Conservation (phyloP, 441 rosid genomes). For the Erodium moschatum region DNA sequence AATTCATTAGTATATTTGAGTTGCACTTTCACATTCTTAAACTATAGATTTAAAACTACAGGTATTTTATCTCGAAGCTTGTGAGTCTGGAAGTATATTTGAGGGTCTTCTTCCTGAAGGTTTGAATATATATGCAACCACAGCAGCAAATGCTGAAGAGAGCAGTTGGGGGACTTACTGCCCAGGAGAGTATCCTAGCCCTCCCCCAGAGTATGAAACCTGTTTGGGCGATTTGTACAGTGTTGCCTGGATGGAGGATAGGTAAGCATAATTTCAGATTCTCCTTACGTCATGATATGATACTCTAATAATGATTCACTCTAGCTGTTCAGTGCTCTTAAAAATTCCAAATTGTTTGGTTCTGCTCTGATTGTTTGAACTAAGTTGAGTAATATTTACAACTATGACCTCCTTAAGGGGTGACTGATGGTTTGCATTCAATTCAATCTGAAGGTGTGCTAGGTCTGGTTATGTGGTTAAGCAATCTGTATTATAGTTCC, state of each 20-base stretch:
- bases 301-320: background rate
- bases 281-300: background rate
- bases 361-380: background rate
- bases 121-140: conserved; percentile 82
- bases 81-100: conserved; percentile 93
- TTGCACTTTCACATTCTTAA: conserved; percentile 8
- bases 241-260: conserved; percentile 22
- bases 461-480: too few species aligned
- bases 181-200: conserved; percentile 77
- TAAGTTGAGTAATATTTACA: background rate
- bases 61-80: conserved; percentile 95
- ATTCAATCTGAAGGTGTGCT: too few species aligned
- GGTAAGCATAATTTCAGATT: conserved; percentile 34
- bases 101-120: conserved; percentile 83
- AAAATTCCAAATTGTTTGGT: background rate
- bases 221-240: conserved; percentile 97
- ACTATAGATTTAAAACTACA: conserved; percentile 25
- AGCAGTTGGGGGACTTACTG: conserved; percentile 95
- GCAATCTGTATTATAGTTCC: too few species aligned
- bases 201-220: conserved; percentile 75
- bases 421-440: too few species aligned
- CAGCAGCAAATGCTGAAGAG: conserved; percentile 84
- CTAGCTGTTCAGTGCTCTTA: background rate
- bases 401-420: too few species aligned
- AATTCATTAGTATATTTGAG: background rate